Base-by-base conservation (phyloP, 164 flowering plant genomes). In the Malania oleifera region DNA sequence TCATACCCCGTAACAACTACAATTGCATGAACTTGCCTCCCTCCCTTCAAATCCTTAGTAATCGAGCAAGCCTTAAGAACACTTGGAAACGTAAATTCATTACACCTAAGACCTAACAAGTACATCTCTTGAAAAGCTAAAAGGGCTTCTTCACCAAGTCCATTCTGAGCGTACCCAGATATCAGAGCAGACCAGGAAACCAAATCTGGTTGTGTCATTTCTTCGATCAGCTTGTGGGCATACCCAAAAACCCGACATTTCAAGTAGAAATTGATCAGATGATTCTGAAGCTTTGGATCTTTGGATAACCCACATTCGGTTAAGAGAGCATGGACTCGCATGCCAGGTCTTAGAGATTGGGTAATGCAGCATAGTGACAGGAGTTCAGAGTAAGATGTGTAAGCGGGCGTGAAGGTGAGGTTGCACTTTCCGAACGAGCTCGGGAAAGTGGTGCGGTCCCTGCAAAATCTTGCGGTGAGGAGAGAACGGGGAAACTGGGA, bases 181-280 rank as follows among this genome's bases (percentile, higher is more conserved):
- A 86, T 70, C 53, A 89, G 67, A 60, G 93, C 77, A 41, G 88
- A 82, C 90, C 87, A 84, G 57, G 87, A 73, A 61, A 82, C 84
- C 69, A 83, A 65, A 65, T 85, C 87, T 15, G 78, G 81, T 56
- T 82, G 78, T 20, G 77, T 56, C 72, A 75, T 78, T 82, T 71
- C 84, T 6, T 79, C 84, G 29, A 85, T 44, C 80, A 85, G 62
- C 29, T 74, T 73, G 62, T 79, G 85, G 38, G 92, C 96, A 49
- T 69, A 66, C 9, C 58, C 54, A 35, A 81, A 82, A 56, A 46
- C 19, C 17, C 57, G 61, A 62, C 81, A 71, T 59, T 82, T 85
- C 0, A 87, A 72, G 44, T 86, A 89, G 14, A 83, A 29, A 62
- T 56, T 76, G n/a, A 86, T 65, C 65, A 86, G 67, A 65, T 73